Percentiles rank a stretch among this genome's conserved stretches.
These are phyloP conservation scores for Saccharum hybrid DNA, from an alignment of 202 grass and related monocot genomes.

Conservation along the genomic window DNA sequence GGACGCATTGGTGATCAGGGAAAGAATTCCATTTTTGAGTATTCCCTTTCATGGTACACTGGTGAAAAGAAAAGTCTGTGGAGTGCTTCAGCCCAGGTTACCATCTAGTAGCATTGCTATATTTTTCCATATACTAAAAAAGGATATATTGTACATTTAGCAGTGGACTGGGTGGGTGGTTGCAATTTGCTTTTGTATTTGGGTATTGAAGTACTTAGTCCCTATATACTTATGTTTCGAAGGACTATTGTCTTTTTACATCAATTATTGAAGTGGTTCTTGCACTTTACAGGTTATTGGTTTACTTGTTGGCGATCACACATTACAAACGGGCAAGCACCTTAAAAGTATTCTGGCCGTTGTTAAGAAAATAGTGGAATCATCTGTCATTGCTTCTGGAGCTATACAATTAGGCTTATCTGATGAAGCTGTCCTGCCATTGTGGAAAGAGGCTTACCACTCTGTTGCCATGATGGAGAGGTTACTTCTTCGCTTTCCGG, in stretches of 20 bases:
- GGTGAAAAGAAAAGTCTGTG: slow-evolving; percentile 75
- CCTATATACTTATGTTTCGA: slow-evolving; percentile 32
- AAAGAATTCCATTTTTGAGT: slow-evolving; percentile 68
- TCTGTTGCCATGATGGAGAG: slow-evolving; percentile 75
- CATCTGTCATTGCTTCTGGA: slow-evolving; percentile 62
- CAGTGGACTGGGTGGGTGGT: background rate
- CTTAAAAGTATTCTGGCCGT: slow-evolving; percentile 68
- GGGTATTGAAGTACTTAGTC: slow-evolving; percentile 28
- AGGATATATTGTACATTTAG: background rate
- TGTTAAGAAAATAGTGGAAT: slow-evolving; percentile 69
- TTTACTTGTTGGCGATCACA: slow-evolving; percentile 66
- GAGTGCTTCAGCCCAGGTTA: slow-evolving; percentile 87
- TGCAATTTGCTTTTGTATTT: slow-evolving; percentile 38
- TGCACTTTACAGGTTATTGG: slow-evolving; percentile 73
- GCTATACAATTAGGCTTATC: slow-evolving; percentile 43
- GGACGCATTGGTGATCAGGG: slow-evolving; percentile 63
- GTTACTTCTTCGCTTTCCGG: slow-evolving; percentile 66
- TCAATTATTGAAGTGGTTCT: slow-evolving; percentile 38
- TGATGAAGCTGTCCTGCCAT: slow-evolving; percentile 56
- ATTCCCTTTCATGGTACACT: slow-evolving; percentile 75
- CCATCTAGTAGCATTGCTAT: slow-evolving; percentile 24
- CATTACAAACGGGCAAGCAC: slow-evolving; percentile 58
- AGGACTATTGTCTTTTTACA: background rate
- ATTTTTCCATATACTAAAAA: slow-evolving; percentile 33
- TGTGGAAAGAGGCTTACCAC: slow-evolving; percentile 81